Evolutionary conservation across 768 basidiomycete species (phyloP).

Genomic region (Boletus patriciae): DNA sequence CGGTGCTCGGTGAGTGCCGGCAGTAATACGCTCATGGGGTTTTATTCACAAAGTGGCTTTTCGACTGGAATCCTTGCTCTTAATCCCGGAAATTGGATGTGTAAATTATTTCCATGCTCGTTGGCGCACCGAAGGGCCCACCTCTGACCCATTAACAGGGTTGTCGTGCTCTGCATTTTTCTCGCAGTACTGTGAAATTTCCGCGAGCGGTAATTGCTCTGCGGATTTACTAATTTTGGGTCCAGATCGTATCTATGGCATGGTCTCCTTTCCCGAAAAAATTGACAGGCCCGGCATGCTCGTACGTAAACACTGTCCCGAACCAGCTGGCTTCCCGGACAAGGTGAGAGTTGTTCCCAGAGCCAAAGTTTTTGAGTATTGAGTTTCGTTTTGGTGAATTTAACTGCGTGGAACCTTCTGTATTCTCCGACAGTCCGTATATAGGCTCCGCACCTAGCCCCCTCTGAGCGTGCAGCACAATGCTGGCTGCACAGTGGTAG

Average conservation of each 20-base stretch:
- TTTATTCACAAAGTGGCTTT: constrained; percentile 11
- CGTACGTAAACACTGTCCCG: constrained; percentile 28
- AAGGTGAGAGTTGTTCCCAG: constrained; percentile 23
- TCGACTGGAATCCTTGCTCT: constrained; percentile 19
- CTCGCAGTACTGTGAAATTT: constrained; percentile 30
- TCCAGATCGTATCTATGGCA: constrained; percentile 25
- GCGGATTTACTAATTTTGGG: constrained; percentile 28
- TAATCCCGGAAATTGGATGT: constrained; percentile 27
- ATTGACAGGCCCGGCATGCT: constrained; percentile 16
- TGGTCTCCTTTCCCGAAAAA: constrained; percentile 20
- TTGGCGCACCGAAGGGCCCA: neutral
- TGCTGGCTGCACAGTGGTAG: constrained; percentile 6
- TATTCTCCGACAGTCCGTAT: neutral
- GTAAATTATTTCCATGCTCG: constrained; percentile 16
- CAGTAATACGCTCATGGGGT: constrained; percentile 2
- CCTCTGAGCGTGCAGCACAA: constrained; percentile 1
- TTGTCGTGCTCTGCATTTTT: constrained; percentile 21
- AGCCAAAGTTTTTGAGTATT: constrained; percentile 17
- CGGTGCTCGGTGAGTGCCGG: constrained; percentile 22
- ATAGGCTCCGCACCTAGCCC: neutral
- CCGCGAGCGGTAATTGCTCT: constrained; percentile 31
- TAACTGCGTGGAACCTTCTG: neutral
- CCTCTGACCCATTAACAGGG: constrained; percentile 7
- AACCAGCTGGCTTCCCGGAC: constrained; percentile 21
- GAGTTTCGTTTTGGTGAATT: constrained; percentile 15